phyloP scores from a whole-genome alignment of 163 green algal genomes.

The Smithsoniella earleae region DNA sequence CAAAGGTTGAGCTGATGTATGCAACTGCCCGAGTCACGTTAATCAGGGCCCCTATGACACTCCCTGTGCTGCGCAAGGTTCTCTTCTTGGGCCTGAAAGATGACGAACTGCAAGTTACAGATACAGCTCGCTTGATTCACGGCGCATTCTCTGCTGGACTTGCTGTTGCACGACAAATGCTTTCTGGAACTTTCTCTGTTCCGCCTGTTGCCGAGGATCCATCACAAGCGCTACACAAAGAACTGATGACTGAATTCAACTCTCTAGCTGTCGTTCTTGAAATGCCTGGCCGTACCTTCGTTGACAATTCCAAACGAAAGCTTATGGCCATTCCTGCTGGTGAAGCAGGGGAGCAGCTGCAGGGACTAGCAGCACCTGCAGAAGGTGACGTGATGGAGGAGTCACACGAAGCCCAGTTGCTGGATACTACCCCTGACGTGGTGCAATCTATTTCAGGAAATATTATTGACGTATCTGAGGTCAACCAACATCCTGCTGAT shows the following conservation, averaged over 20 bases:
- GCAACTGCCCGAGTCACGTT: conserved; percentile 5
- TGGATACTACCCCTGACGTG: too few species aligned
- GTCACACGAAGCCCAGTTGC: conserved; percentile 22
- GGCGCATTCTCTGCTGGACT: not conserved
- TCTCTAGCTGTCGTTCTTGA: conserved; percentile 5
- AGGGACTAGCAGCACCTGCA: not conserved
- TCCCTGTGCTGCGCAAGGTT: conserved; percentile 6
- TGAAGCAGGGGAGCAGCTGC: not conserved
- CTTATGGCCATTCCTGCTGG: not conserved
- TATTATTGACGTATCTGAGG: too few species aligned
- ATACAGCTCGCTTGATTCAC: conserved; percentile 7
- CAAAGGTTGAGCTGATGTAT: conserved; percentile 13
- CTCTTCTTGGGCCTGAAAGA: not conserved
- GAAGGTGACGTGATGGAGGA: conserved; percentile 25
- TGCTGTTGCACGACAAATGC: not conserved
- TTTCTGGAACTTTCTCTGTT: conserved; percentile 13
- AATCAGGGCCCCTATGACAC: conserved; percentile 10
- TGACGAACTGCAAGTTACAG: not conserved
- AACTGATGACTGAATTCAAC: conserved; percentile 25
- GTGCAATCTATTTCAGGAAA: too few species aligned
- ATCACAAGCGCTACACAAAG: not conserved
- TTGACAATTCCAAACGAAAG: not conserved
- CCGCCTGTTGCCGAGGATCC: not conserved
- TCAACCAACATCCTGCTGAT: too few species aligned
- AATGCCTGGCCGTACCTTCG: not conserved